Evolutionary conservation across 176 grass and related monocot species (phyloP).

Genomic region (Saccharum officinarum): DNA sequence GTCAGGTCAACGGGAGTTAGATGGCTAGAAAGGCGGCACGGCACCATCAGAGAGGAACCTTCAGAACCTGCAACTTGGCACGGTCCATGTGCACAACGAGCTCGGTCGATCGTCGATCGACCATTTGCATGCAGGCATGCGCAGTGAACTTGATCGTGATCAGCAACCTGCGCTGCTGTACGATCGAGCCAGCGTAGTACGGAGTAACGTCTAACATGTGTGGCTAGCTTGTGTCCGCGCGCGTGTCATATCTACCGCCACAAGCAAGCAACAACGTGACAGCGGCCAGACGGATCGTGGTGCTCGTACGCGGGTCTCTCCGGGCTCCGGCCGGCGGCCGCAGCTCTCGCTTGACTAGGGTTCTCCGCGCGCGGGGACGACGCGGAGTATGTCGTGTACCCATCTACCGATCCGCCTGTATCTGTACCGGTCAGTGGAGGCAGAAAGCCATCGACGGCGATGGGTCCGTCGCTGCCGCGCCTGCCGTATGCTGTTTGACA

Average conservation of each 20-base stretch:
- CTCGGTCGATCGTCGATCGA: not conserved
- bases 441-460: constrained; percentile 67
- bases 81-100: too few species aligned
- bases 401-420: not conserved
- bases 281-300: not conserved
- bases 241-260: not conserved
- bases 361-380: not conserved
- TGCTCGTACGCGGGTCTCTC: not conserved
- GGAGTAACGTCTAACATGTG: not conserved
- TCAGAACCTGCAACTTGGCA: too few species aligned
- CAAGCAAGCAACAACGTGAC: not conserved
- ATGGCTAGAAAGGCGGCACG: too few species aligned
- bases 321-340: too few species aligned
- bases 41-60: too few species aligned
- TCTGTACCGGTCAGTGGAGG: constrained; percentile 61
- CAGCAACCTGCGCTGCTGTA: not conserved
- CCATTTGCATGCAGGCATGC: not conserved
- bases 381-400: not conserved
- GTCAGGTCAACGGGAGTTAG: too few species aligned
- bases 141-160: not conserved
- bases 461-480: not conserved
- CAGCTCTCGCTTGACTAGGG: not conserved
- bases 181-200: not conserved
- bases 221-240: not conserved
- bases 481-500: constrained; percentile 35